These are phyloP conservation scores for Microsporum canis DNA, from an alignment of 2,329 filamentous ascomycete genomes.

Conservation along the genomic window DNA sequence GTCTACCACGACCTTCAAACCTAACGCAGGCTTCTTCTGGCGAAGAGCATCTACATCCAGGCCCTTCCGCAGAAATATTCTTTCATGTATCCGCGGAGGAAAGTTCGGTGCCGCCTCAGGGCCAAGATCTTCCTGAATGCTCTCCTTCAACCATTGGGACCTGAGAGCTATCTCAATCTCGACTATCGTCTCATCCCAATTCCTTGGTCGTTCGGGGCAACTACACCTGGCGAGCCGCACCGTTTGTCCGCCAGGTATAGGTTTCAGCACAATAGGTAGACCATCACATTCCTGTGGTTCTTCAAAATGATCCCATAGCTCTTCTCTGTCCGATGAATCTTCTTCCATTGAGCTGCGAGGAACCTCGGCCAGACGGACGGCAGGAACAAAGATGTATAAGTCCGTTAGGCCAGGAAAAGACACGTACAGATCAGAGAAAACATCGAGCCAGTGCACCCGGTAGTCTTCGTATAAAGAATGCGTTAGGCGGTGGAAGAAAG, in stretches of 20 bases:
- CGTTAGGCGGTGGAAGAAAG: not conserved
- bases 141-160: not conserved
- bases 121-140: not conserved
- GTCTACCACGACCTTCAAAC: not conserved
- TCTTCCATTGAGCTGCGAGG: no score
- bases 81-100: not conserved
- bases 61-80: not conserved
- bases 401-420: not conserved
- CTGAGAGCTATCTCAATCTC: not conserved
- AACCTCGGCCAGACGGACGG: not conserved
- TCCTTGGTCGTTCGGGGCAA: not conserved
- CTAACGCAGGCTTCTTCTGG: no score
- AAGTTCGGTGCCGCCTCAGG: not conserved
- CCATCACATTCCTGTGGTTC: not conserved
- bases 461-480: no score
- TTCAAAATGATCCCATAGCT: not conserved
- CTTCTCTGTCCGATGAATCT: not conserved
- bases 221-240: not conserved
- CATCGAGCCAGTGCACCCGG: no score
- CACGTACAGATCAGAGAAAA: not conserved
- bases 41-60: not conserved
- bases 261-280: not conserved
- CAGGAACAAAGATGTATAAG: not conserved
- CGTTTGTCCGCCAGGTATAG: not conserved
- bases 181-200: not conserved